phyloP scores from a whole-genome alignment of 2,329 filamentous ascomycete species.

The Cryphonectria nitschkei region DNA sequence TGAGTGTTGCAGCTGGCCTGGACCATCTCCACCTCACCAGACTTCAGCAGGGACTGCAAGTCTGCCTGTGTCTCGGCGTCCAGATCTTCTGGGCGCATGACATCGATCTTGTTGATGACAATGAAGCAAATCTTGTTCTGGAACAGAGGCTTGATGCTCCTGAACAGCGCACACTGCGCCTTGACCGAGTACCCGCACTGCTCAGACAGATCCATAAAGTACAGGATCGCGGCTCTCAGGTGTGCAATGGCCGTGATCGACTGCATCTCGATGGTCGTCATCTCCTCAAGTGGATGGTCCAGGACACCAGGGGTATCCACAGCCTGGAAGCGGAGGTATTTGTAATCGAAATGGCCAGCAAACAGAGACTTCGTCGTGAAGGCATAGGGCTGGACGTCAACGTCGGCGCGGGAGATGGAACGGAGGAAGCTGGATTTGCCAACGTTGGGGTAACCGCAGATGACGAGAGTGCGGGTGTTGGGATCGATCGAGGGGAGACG shows the following conservation, averaged over 20 bases:
- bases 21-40: constrained; percentile 88
- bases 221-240: constrained; percentile 90
- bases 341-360: constrained; percentile 97
- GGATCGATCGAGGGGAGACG: constrained; percentile 98
- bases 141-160: constrained; percentile 95
- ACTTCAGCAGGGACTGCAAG: constrained; percentile 79
- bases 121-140: constrained; percentile 97
- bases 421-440: constrained; percentile 96
- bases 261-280: constrained; percentile 99
- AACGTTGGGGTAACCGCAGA: constrained; percentile 97
- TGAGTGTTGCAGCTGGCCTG: constrained; percentile 94
- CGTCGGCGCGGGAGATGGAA: constrained; percentile 90
- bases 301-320: constrained; percentile 97
- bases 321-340: constrained; percentile 79
- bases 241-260: constrained; percentile 97
- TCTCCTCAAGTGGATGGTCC: constrained; percentile 96
- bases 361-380: constrained; percentile 98
- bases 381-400: constrained; percentile 95
- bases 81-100: constrained; percentile 84
- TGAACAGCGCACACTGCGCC: constrained; percentile 92
- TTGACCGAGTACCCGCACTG: constrained; percentile 94
- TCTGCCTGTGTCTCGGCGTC: constrained; percentile 77
- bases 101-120: constrained; percentile 98
- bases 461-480: constrained; percentile 92
- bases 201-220: constrained; percentile 98